phyloP scores from a whole-genome alignment of 768 basidiomycete genomes.

The Tricholoma sp. region DNA sequence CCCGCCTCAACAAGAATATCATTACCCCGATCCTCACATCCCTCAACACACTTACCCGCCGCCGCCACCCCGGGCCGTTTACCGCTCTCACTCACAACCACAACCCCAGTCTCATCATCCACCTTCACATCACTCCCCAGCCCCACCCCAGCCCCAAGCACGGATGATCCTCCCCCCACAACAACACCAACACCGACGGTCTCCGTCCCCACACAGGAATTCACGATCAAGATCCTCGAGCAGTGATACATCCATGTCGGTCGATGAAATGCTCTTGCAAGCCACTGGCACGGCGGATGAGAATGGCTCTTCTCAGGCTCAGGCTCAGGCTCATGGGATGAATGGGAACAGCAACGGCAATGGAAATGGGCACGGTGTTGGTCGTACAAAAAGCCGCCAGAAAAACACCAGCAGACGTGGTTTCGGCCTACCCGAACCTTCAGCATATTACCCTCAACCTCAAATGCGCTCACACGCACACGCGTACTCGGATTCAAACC shows the following conservation, averaged over 20 bases:
- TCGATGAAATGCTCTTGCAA: slow-evolving; percentile 42
- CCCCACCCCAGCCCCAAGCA: not conserved
- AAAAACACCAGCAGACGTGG: not conserved
- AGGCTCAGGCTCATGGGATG: not conserved
- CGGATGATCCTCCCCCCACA: slow-evolving; percentile 18
- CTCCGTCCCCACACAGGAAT: not conserved
- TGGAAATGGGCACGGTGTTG: no score
- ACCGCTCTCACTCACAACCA: not conserved
- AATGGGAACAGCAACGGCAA: not conserved
- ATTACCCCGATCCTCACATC: not conserved
- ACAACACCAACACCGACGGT: slow-evolving; percentile 6
- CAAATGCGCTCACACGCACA: no score
- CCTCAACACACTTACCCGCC: not conserved
- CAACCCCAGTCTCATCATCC: no score
- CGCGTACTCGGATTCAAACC: not conserved
- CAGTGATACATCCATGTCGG: slow-evolving; percentile 31
- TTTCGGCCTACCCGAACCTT: no score
- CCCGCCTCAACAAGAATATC: not conserved
- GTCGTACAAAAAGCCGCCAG: no score
- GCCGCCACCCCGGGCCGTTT: not conserved
- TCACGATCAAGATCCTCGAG: slow-evolving; percentile 31
- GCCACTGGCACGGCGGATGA: slow-evolving; percentile 25
- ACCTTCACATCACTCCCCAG: not conserved
- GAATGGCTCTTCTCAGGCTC: not conserved
- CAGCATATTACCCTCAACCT: no score